These are phyloP conservation scores for Clitopilus hobsonii DNA, from an alignment of 768 basidiomycete species.

Conservation along the genomic window DNA sequence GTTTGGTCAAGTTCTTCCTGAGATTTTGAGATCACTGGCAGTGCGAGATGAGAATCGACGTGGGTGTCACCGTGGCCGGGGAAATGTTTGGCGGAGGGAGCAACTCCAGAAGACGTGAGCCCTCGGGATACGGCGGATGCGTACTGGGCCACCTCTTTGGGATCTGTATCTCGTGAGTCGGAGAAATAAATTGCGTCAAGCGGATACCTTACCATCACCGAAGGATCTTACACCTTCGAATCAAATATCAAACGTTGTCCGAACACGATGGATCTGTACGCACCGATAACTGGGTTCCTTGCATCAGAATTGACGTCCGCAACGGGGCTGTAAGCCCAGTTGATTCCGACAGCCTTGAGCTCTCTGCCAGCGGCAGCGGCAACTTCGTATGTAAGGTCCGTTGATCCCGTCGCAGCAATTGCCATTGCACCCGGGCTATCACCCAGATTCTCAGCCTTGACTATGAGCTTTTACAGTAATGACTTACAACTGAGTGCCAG, in stretches of 20 bases:
- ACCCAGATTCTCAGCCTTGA: not conserved
- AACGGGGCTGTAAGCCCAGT: slow-evolving; percentile 70
- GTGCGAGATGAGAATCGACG: slow-evolving; percentile 63
- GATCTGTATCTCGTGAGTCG: slow-evolving; percentile 51
- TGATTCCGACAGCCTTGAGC: slow-evolving; percentile 57
- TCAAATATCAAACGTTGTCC: too few species aligned
- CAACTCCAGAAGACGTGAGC: slow-evolving; percentile 42
- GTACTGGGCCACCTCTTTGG: slow-evolving; percentile 43
- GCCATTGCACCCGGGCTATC: slow-evolving; percentile 73
- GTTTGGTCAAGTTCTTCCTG: slow-evolving; percentile 32
- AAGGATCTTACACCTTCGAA: slow-evolving; percentile 74
- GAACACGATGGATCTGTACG: slow-evolving; percentile 16
- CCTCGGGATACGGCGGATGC: slow-evolving; percentile 44
- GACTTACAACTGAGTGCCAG: slow-evolving; percentile 67
- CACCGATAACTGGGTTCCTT: slow-evolving; percentile 68
- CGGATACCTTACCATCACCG: slow-evolving; percentile 48
- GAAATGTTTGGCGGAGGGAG: slow-evolving; percentile 67
- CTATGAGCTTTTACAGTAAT: not conserved
- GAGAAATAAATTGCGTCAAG: not conserved
- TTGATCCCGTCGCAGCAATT: slow-evolving; percentile 48
- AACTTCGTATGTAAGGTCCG: slow-evolving; percentile 40
- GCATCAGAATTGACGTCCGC: slow-evolving; percentile 71
- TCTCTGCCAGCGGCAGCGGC: slow-evolving; percentile 48
- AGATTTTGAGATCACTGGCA: slow-evolving; percentile 56
- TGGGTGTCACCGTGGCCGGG: slow-evolving; percentile 74